These are phyloP conservation scores for Penicillium steckii DNA, from an alignment of 495 filamentous ascomycete species.

Conservation along the genomic window DNA sequence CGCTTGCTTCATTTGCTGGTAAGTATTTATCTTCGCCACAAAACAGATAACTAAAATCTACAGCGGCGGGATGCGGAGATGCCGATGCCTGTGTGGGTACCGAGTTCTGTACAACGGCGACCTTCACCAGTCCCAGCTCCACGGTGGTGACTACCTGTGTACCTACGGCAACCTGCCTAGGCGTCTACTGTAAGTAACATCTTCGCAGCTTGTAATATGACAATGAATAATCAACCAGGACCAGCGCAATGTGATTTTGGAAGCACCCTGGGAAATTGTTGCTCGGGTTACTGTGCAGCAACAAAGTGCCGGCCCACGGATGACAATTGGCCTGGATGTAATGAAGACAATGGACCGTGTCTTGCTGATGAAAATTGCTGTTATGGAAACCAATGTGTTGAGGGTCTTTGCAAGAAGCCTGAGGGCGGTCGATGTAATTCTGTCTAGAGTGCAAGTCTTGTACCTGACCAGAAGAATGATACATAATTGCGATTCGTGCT, in stretches of 20 bases:
- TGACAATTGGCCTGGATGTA: slow-evolving; percentile 25
- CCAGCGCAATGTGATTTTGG: slow-evolving; percentile 13
- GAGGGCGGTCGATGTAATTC: too few species aligned
- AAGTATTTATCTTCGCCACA: neutral
- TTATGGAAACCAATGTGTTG: slow-evolving; percentile 27
- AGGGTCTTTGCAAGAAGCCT: slow-evolving; percentile 8
- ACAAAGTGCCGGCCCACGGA: slow-evolving; percentile 30
- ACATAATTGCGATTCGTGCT: too few species aligned
- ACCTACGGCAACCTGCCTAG: slow-evolving; percentile 31
- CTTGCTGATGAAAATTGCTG: slow-evolving; percentile 27
- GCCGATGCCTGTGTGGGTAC: slow-evolving; percentile 30
- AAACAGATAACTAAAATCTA: neutral
- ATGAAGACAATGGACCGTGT: slow-evolving; percentile 27
- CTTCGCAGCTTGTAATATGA: neutral
- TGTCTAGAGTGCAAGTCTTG: too few species aligned
- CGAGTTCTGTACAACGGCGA: slow-evolving; percentile 32
- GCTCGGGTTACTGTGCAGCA: slow-evolving; percentile 30
- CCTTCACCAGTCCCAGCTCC: slow-evolving; percentile 24
- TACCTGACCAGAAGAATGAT: too few species aligned
- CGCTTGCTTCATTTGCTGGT: neutral
- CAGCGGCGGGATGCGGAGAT: slow-evolving; percentile 17
- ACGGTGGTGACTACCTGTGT: slow-evolving; percentile 33
- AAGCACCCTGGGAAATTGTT: slow-evolving; percentile 15
- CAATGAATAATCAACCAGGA: neutral
- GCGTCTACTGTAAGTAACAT: slow-evolving; percentile 27